Percentiles rank a stretch among this genome's conserved stretches.
phyloP scores from a whole-genome alignment of 495 filamentous ascomycete genomes.

The Jackrogersella multiformis region DNA sequence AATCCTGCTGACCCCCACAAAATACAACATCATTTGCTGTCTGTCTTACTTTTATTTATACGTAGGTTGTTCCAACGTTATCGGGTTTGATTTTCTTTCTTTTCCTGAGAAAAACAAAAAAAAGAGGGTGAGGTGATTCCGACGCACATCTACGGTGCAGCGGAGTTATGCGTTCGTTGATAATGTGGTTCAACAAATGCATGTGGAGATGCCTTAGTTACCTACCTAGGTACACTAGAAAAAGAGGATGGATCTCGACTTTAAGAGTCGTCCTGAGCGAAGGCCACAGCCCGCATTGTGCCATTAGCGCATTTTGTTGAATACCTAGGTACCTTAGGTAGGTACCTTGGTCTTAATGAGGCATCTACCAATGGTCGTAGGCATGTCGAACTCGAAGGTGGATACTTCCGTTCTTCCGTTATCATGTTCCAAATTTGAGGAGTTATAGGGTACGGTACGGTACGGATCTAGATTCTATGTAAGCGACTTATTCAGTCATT shows the following conservation, averaged over 20 bases:
- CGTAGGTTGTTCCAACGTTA: not conserved
- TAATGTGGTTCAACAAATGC: not conserved
- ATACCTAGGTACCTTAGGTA: not conserved
- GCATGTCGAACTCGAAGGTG: no score
- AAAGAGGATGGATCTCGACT: no score
- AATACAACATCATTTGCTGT: slow-evolving; percentile 9
- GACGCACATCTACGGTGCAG: not conserved
- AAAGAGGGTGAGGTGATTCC: not conserved
- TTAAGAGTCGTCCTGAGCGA: no score
- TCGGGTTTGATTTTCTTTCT: not conserved
- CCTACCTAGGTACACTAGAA: no score
- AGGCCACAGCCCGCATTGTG: not conserved
- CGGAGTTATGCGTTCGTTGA: slow-evolving; percentile 4
- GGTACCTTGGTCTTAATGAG: no score
- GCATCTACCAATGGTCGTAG: no score
- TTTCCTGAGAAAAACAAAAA: not conserved
- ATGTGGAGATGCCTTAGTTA: no score
- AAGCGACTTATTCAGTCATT: no score
- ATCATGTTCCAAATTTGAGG: no score
- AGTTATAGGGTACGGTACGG: no score
- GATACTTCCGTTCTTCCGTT: no score
- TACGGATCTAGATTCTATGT: no score
- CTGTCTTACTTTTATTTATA: not conserved
- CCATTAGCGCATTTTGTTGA: not conserved
- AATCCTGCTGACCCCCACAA: slow-evolving; percentile 30